A percentile compares a stretch with the other conserved stretches of the same genome.
phyloP scores from a whole-genome alignment of 208 protist species.

The Trichomonas vaginalis region DNA sequence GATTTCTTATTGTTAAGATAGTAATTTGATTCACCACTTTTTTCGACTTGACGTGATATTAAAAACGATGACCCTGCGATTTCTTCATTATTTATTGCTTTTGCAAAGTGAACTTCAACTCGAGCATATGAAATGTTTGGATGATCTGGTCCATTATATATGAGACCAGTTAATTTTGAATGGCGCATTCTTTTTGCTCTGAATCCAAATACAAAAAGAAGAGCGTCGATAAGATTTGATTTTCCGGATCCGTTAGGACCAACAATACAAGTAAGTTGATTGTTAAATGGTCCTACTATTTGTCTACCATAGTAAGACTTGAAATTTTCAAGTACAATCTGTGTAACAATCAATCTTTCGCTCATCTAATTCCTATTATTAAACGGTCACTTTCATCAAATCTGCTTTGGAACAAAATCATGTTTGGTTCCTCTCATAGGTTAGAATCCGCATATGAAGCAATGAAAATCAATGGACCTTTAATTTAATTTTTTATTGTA shows the following conservation, averaged over 20 bases:
- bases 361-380: not conserved
- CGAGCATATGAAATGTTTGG: conserved; percentile 62
- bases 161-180: conserved; percentile 70
- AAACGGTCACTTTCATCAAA: not conserved
- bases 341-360: conserved; percentile 75
- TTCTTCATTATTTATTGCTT: conserved; percentile 64
- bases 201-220: conserved; percentile 99
- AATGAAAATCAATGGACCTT: too few species aligned
- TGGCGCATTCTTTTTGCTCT: conserved; percentile 84
- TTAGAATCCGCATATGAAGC: too few species aligned
- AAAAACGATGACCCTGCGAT: not conserved
- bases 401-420: too few species aligned
- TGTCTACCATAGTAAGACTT: conserved; percentile 93
- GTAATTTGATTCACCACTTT: conserved; percentile 70
- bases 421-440: too few species aligned
- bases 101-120: conserved; percentile 87
- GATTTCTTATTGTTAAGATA: conserved; percentile 51
- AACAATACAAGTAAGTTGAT: conserved; percentile 91
- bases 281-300: conserved; percentile 94
- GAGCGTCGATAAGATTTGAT: conserved; percentile 98
- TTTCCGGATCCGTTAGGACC: conserved; percentile 99
- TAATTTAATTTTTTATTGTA: too few species aligned
- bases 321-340: conserved; percentile 97
- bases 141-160: conserved; percentile 85
- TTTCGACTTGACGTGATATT: not conserved